A percentile compares a stretch with the other conserved stretches of the same genome.
Conservation (phyloP, 2,329 filamentous ascomycete species). For the Colletotrichum lini region DNA sequence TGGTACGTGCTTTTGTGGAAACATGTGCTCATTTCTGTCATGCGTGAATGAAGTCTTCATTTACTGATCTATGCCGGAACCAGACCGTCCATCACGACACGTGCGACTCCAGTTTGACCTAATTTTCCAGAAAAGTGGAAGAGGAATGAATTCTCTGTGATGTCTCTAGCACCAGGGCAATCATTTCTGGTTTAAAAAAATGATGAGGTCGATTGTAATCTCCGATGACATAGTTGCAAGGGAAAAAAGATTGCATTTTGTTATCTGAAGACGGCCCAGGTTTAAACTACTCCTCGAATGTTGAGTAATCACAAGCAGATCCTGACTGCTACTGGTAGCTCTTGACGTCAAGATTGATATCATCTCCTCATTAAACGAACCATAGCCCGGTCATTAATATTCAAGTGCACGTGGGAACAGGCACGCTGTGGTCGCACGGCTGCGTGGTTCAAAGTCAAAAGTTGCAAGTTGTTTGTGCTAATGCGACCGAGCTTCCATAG, state of each 20-base stretch:
- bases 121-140: too few species aligned
- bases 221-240: not conserved
- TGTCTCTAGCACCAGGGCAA: too few species aligned
- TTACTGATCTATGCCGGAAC: not conserved
- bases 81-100: not conserved
- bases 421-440: not conserved
- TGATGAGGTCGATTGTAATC: not conserved
- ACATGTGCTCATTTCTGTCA: not conserved
- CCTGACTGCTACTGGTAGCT: not conserved
- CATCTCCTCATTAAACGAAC: not conserved
- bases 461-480: not conserved
- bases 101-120: not conserved
- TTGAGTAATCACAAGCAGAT: not conserved
- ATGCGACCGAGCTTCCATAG: slow-evolving; percentile 8
- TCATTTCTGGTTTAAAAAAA: not conserved
- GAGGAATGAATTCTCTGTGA: not conserved
- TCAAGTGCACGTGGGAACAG: not conserved
- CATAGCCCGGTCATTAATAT: not conserved
- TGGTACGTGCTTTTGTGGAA: not conserved
- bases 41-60: not conserved
- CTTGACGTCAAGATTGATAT: not conserved
- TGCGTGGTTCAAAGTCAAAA: not conserved
- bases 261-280: not conserved
- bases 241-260: accelerated
- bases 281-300: not conserved